A percentile compares a stretch with the other conserved stretches of the same genome.
Evolutionary conservation across 2,329 filamentous ascomycete species (phyloP).

Genomic region (Arthrinium puccinioides): DNA sequence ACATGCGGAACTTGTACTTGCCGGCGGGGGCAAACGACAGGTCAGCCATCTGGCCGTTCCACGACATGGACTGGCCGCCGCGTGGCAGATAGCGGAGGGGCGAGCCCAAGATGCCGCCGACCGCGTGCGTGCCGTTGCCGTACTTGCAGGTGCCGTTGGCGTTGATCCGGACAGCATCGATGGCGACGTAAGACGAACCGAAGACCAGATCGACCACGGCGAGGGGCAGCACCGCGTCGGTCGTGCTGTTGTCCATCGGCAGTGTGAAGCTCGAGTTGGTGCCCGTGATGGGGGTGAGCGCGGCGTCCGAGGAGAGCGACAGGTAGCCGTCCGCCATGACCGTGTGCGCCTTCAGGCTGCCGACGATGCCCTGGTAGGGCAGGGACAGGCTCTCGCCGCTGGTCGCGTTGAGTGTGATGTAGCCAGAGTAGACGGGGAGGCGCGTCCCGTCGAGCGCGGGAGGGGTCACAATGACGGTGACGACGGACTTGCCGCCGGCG

Average conservation of each 20-base stretch:
- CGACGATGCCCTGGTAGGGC: constrained; percentile 31
- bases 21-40: constrained; percentile 41
- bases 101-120: constrained; percentile 33
- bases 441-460: constrained; percentile 23
- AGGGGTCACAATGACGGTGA: constrained; percentile 15
- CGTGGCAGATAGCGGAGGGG: constrained; percentile 29
- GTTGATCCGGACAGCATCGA: constrained; percentile 36
- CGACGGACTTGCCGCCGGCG: constrained; percentile 5
- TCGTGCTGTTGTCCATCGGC: constrained; percentile 13
- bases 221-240: constrained; percentile 26
- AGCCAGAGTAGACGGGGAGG: constrained; percentile 35
- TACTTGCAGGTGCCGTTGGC: constrained; percentile 14
- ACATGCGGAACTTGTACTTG: constrained; percentile 40
- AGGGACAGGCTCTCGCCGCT: constrained; percentile 20
- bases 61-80: constrained; percentile 25
- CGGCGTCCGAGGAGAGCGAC: constrained; percentile 25
- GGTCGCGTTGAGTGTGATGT: constrained; percentile 31
- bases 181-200: constrained; percentile 35
- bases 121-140: constrained; percentile 18
- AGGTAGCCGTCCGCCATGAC: constrained; percentile 29
- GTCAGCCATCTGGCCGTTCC: constrained; percentile 39
- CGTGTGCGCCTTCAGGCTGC: constrained; percentile 25
- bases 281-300: constrained; percentile 14
- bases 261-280: constrained; percentile 17
- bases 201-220: constrained; percentile 34